These are phyloP conservation scores for Agastache rugosa DNA, from an alignment of 257 asterid species.

Conservation along the genomic window DNA sequence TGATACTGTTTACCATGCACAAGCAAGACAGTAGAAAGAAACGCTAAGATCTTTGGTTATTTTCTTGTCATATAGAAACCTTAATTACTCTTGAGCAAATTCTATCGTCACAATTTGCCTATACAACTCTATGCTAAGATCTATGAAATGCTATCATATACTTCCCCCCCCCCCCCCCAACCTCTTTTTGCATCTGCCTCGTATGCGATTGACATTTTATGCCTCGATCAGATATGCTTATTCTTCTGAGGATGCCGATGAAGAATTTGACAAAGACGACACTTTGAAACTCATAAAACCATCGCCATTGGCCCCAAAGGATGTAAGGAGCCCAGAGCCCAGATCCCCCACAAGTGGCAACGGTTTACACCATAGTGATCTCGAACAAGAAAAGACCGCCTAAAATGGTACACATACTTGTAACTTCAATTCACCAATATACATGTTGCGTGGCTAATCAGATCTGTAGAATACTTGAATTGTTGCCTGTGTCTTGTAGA, in stretches of 20 bases:
- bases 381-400: conserved; percentile 78
- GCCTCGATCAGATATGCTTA: conserved; percentile 73
- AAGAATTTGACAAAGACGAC: conserved; percentile 81
- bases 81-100: neutral
- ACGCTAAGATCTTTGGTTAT: neutral
- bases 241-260: conserved; percentile 82
- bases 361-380: conserved; percentile 45
- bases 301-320: conserved; percentile 63
- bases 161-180: neutral
- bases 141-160: neutral
- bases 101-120: neutral
- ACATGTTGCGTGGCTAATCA: conserved; percentile 9
- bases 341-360: conserved; percentile 47
- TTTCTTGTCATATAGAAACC: neutral
- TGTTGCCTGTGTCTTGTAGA: conserved; percentile 40
- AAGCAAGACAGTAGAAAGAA: neutral
- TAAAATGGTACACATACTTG: conserved; percentile 39
- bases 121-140: neutral
- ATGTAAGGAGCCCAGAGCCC: conserved; percentile 53
- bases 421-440: conserved; percentile 26
- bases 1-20: neutral
- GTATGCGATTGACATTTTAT: neutral
- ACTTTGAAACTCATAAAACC: conserved; percentile 83
- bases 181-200: conserved; percentile 3
- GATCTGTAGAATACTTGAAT: conserved; percentile 26